These are phyloP conservation scores for Limonium bicolor DNA, from an alignment of 148 eudicot species.

Conservation along the genomic window DNA sequence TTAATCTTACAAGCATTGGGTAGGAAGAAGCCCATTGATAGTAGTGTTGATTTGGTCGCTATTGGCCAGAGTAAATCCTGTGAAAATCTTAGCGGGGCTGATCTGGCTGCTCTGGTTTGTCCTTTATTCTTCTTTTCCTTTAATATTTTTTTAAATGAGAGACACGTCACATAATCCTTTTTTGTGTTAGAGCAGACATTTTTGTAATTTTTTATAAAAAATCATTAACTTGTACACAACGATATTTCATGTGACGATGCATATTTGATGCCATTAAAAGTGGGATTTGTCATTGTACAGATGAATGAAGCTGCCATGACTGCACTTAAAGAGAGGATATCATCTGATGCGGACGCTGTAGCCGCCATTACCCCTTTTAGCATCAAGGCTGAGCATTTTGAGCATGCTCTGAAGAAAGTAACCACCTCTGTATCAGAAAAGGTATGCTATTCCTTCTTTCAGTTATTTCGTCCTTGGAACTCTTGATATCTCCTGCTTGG, in stretches of 20 bases:
- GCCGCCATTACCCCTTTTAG: conserved; percentile 3
- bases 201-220: no score
- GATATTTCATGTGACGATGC: no score
- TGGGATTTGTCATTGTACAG: conserved; percentile 27
- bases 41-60: conserved; percentile 50
- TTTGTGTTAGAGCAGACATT: no score
- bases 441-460: conserved; percentile 3
- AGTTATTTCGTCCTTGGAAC: no score
- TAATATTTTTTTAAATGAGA: background rate
- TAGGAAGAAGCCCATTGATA: conserved; percentile 51
- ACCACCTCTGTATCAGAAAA: conserved; percentile 18
- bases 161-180: background rate
- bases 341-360: background rate
- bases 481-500: background rate
- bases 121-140: background rate
- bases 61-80: conserved; percentile 38
- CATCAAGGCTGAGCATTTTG: conserved; percentile 24
- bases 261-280: no score
- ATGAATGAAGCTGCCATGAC: conserved; percentile 73
- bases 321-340: conserved; percentile 20
- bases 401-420: conserved; percentile 16
- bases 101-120: conserved; percentile 69
- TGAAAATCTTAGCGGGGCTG: conserved; percentile 74
- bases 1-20: conserved; percentile 57
- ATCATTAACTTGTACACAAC: background rate